A percentile compares a stretch with the other conserved stretches of the same genome.
phyloP scores from a whole-genome alignment of 345 rosid species.

The Populus tremula region DNA sequence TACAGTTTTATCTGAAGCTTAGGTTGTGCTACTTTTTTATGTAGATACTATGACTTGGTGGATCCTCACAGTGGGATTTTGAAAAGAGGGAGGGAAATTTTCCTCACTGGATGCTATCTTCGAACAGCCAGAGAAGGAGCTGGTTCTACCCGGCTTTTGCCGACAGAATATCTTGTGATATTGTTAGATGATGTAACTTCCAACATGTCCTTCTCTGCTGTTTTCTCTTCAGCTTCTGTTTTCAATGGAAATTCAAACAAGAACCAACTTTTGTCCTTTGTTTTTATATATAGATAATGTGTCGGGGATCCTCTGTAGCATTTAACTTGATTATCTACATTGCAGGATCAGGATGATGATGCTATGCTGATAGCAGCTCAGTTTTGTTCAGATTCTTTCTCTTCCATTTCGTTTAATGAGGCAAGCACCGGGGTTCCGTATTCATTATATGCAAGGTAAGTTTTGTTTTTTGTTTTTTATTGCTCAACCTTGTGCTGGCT shows the following conservation, averaged over 20 bases:
- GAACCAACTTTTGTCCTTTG: background rate
- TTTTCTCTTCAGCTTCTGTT: constrained; percentile 7
- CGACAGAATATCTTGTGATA: constrained; percentile 89
- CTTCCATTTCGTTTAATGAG: constrained; percentile 65
- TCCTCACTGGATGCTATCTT: constrained; percentile 86
- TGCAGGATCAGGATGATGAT: constrained; percentile 86
- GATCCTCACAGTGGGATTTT: constrained; percentile 69
- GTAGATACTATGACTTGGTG: constrained; percentile 80
- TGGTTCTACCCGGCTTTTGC: constrained; percentile 77
- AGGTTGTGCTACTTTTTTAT: constrained; percentile 13
- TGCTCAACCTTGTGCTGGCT: background rate
- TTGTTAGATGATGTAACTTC: constrained; percentile 74
- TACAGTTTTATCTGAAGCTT: background rate
- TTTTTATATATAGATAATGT: background rate
- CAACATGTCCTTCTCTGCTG: background rate
- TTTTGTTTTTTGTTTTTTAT: background rate
- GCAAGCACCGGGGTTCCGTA: constrained; percentile 57
- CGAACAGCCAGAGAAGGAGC: constrained; percentile 89
- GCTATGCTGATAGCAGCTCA: constrained; percentile 76
- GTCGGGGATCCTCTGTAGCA: background rate
- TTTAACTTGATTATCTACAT: background rate
- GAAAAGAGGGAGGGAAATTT: constrained; percentile 79
- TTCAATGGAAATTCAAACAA: background rate
- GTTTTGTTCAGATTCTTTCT: constrained; percentile 80
- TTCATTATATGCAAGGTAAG: constrained; percentile 82